Percentiles rank a stretch among this genome's conserved stretches.
phyloP scores from a whole-genome alignment of 805 yeast species.

The Ogataea salicorniae region DNA sequence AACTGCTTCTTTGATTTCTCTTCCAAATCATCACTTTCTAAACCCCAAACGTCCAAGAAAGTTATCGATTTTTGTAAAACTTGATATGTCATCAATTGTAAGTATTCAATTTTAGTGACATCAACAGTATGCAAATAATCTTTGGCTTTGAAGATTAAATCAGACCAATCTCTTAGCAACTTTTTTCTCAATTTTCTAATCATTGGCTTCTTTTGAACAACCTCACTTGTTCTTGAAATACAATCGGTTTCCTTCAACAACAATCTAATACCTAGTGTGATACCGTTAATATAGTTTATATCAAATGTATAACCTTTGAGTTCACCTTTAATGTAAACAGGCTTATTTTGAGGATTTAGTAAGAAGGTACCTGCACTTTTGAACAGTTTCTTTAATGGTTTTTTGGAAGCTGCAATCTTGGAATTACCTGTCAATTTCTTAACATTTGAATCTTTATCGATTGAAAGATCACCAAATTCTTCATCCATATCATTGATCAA shows the following conservation, averaged over 20 bases:
- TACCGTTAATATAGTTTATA: slow-evolving; percentile 51
- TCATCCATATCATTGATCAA: slow-evolving; percentile 18
- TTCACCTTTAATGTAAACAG: slow-evolving; percentile 29
- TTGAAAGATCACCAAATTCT: slow-evolving; percentile 4
- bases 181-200: slow-evolving; percentile 63
- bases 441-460: neutral
- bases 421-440: slow-evolving; percentile 14
- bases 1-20: slow-evolving; percentile 1
- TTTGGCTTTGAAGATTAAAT: slow-evolving; percentile 68
- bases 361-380: slow-evolving; percentile 63
- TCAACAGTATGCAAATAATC: slow-evolving; percentile 64
- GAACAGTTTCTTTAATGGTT: slow-evolving; percentile 51
- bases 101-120: slow-evolving; percentile 50
- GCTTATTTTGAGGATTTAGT: slow-evolving; percentile 54
- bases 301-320: slow-evolving; percentile 47
- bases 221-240: slow-evolving; percentile 65
- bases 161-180: slow-evolving; percentile 76
- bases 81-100: slow-evolving; percentile 61
- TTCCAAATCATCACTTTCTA: slow-evolving; percentile 47
- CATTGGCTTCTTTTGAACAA: slow-evolving; percentile 57
- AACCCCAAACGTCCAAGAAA: slow-evolving; percentile 68
- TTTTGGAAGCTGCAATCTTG: slow-evolving; percentile 36
- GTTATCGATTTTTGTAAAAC: slow-evolving; percentile 59
- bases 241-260: slow-evolving; percentile 66
- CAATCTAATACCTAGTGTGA: slow-evolving; percentile 67